A percentile compares a stretch with the other conserved stretches of the same genome.
Evolutionary conservation across 2,329 filamentous ascomycete species (phyloP).

Genomic region (Metarhizium humberi): DNA sequence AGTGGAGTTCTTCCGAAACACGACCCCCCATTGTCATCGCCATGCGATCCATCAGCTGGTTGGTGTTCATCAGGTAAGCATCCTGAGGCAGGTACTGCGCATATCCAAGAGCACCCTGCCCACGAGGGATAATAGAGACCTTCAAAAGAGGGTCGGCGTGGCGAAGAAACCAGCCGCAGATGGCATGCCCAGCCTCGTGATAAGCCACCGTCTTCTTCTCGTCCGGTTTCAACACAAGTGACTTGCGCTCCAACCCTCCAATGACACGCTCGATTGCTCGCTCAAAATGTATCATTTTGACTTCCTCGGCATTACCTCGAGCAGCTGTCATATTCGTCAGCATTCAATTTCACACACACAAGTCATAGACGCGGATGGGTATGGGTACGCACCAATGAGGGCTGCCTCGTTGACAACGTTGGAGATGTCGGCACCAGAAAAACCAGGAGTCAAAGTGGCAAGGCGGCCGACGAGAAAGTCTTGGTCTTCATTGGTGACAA

Average conservation of each 20-base stretch:
- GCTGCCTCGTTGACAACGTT: slow-evolving; percentile 98
- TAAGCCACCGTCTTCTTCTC: slow-evolving; percentile 97
- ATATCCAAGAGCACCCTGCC: slow-evolving; percentile 87
- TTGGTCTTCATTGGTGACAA: slow-evolving; percentile 83
- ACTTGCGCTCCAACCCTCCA: slow-evolving; percentile 95
- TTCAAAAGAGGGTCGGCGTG: slow-evolving; percentile 96
- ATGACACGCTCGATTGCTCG: slow-evolving; percentile 96
- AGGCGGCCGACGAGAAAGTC: slow-evolving; percentile 83
- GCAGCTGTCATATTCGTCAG: slow-evolving; percentile 51
- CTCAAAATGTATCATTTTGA: slow-evolving; percentile 88
- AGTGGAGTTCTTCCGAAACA: slow-evolving; percentile 92
- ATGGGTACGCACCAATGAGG: slow-evolving; percentile 63
- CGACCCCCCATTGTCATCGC: slow-evolving; percentile 97
- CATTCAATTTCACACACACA: background rate
- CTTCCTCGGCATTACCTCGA: slow-evolving; percentile 67
- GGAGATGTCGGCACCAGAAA: slow-evolving; percentile 95
- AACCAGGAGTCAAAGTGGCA: slow-evolving; percentile 86
- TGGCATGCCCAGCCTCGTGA: slow-evolving; percentile 95
- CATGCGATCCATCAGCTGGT: slow-evolving; percentile 98
- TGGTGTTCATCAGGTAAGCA: slow-evolving; percentile 89
- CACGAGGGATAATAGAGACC: slow-evolving; percentile 96
- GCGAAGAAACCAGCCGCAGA: slow-evolving; percentile 96
- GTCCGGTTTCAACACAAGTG: slow-evolving; percentile 80
- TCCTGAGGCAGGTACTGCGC: slow-evolving; percentile 95
- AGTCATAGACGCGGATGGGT: slow-evolving; percentile 19